Conservation (phyloP, 306 rosid species). For the Benincasa hispida region DNA sequence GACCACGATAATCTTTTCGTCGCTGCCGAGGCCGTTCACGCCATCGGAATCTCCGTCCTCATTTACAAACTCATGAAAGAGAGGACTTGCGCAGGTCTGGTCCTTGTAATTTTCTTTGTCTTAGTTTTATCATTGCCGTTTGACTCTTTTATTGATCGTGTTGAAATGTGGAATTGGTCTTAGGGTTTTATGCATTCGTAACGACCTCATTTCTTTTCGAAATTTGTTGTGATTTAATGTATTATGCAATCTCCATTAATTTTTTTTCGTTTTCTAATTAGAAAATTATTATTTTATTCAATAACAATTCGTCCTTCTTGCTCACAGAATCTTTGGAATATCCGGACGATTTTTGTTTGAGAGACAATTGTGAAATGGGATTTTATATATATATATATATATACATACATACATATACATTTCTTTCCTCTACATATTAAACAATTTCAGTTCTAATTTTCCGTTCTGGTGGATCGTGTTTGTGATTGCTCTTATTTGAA, state of each 20-base stretch:
- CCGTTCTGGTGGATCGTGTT: neutral
- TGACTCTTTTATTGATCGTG: neutral
- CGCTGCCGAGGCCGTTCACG: conserved; percentile 57
- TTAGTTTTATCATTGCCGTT: neutral
- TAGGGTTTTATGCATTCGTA: neutral
- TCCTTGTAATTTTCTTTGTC: neutral
- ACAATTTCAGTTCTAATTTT: neutral
- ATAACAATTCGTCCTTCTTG: neutral
- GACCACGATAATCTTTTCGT: conserved; percentile 60
- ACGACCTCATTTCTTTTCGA: neutral
- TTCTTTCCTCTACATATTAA: neutral
- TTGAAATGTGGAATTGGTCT: neutral
- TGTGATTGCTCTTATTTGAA: neutral
- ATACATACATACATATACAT: no score
- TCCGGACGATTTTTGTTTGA: no score
- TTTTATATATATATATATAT: no score
- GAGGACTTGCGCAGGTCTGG: conserved; percentile 53
- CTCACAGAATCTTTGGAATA: neutral
- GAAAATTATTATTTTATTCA: neutral
- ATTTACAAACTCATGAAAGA: conserved; percentile 57
- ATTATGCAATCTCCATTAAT: neutral
- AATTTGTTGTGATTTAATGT: neutral
- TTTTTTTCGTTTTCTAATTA: neutral
- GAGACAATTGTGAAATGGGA: neutral
- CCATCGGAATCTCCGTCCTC: conserved; percentile 54